These are phyloP conservation scores for Zalaria obscura DNA, from an alignment of 2,329 filamentous ascomycete species.

Conservation along the genomic window DNA sequence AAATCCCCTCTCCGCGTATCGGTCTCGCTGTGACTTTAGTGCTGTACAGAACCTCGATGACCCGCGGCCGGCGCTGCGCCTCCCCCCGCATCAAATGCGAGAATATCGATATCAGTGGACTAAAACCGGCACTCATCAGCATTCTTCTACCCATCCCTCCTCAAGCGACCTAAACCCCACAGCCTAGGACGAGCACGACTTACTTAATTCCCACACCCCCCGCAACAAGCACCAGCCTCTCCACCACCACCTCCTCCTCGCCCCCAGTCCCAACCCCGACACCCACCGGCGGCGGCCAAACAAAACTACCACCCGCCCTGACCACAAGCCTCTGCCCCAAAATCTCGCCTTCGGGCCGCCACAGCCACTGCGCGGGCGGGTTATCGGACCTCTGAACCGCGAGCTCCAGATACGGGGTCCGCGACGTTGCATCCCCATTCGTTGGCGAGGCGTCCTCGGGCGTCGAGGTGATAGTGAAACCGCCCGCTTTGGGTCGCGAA, in stretches of 20 bases:
- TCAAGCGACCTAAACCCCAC: too few species aligned
- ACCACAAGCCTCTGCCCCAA: conserved; percentile 46
- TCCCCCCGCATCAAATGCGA: conserved; percentile 32
- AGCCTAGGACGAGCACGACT: too few species aligned
- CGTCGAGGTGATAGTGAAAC: conserved; percentile 76
- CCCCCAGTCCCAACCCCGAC: too few species aligned
- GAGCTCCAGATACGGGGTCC: conserved; percentile 51
- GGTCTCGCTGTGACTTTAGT: conserved; percentile 25
- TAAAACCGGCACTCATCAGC: conserved; percentile 11
- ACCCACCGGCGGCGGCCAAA: too few species aligned
- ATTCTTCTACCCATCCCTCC: background rate
- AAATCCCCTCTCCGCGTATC: conserved; percentile 21
- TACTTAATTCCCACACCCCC: conserved; percentile 74
- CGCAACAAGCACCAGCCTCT: conserved; percentile 58
- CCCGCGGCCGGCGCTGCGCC: conserved; percentile 12
- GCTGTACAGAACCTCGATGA: conserved; percentile 52
- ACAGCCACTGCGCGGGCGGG: conserved; percentile 64
- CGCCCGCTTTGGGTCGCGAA: conserved; percentile 53
- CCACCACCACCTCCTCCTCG: conserved; percentile 38
- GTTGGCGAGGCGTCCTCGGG: conserved; percentile 32
- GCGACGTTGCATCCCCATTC: conserved; percentile 2
- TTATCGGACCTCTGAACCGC: conserved; percentile 63
- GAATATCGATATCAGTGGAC: conserved; percentile 62
- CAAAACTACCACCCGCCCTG: conserved; percentile 67
- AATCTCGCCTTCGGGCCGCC: conserved; percentile 43